Evolutionary conservation across 768 basidiomycete genomes (phyloP), one percentile per base, ranked within the genome.

Genomic region (Goffeauzyma gilvescens): DNA sequence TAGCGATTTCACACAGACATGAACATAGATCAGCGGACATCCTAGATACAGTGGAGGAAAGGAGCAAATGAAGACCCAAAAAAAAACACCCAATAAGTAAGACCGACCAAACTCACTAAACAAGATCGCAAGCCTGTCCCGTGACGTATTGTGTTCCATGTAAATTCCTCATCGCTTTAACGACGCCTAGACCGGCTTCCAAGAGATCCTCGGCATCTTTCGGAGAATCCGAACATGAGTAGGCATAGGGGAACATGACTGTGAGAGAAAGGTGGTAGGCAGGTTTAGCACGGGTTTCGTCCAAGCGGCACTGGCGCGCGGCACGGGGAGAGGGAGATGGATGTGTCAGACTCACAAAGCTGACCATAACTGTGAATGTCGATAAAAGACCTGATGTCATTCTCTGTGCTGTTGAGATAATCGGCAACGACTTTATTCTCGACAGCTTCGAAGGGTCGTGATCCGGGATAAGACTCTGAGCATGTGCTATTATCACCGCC

Each of bases 301-400:
- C 12, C 5, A 24, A 12, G n/a, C 14, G 28, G 15, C 31, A 35
- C 10, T 12, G n/a, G 6, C 18, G 14, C 15, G 37, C 21, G n/a
- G 12, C n/a, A 25, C 22, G 21, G 30, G 31, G 17, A 38, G 28
- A 18, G 28, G 28, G 15, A 9, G 28, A 15, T 30, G 28, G 15
- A 30, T 30, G 9, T 30, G 9, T 30, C 28, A 30, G 14, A 69
- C 79, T 44, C 52, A 83, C 80, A 58, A 71, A 83, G 78, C 57
- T 85, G 81, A 0, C 82, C 82, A 54, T 82, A 87, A 51, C 76
- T 79, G 49, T 84, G 69, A 38, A 84, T 57, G 62, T 85, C 81
- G 24, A 84, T 45, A 60, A 81, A 85, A 2, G 69, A 76, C 15
- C 71, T 67, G 13, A 81, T 64, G 9, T 56, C 50, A 26, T 33